These are phyloP conservation scores for Russula lepida DNA, from an alignment of 768 basidiomycete species.

Conservation along the genomic window DNA sequence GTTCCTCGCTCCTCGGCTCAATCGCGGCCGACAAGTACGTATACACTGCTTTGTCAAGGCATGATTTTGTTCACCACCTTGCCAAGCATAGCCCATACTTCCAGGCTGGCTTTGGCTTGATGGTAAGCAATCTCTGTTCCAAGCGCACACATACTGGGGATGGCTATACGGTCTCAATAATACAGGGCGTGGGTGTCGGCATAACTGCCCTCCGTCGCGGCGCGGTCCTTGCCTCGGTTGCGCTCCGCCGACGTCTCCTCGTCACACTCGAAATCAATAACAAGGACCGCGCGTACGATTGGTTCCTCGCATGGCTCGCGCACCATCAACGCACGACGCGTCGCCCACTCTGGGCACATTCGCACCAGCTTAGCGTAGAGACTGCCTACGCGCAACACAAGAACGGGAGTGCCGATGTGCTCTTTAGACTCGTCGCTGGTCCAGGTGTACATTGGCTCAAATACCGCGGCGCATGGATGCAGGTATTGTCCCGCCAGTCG, in stretches of 20 bases:
- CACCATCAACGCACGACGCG: conserved; percentile 35
- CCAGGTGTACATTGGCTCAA: conserved; percentile 91
- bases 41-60: neutral
- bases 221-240: conserved; percentile 55
- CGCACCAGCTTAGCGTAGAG: conserved; percentile 92
- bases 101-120: conserved; percentile 94
- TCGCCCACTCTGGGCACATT: conserved; percentile 47
- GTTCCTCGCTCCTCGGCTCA: conserved; percentile 8
- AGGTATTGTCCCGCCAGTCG: no score
- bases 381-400: conserved; percentile 82
- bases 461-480: conserved; percentile 91
- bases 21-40: conserved; percentile 64
- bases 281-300: conserved; percentile 89
- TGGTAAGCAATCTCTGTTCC: conserved; percentile 45
- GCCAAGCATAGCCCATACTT: conserved; percentile 79
- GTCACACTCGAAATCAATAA: conserved; percentile 95
- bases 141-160: neutral
- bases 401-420: conserved; percentile 83
- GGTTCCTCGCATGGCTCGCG: conserved; percentile 97
- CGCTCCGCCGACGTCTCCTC: conserved; percentile 82
- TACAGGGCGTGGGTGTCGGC: conserved; percentile 87
- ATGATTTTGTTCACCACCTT: neutral
- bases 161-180: neutral
- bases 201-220: conserved; percentile 68
- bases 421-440: conserved; percentile 92